A percentile compares a stretch with the other conserved stretches of the same genome.
Evolutionary conservation across 2,329 filamentous ascomycete species (phyloP).

Genomic region (Fusarium zealandicum): DNA sequence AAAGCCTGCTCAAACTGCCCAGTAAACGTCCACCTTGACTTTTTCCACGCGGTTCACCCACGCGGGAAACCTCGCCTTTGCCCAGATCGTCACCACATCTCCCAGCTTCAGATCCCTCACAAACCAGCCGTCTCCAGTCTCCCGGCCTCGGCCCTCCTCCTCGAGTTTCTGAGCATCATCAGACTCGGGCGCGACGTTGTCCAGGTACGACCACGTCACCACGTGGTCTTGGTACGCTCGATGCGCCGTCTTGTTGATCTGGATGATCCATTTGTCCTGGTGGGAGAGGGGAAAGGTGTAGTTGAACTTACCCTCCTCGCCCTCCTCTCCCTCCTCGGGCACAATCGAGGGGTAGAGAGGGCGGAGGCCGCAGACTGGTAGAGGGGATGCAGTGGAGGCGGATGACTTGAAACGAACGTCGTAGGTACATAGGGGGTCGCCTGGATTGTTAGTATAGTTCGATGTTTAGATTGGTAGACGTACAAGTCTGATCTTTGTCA

Average conservation of each 20-base stretch:
- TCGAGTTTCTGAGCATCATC: conserved; percentile 49
- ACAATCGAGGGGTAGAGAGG: conserved; percentile 46
- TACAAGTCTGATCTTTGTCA: conserved; percentile 48
- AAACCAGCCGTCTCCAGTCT: conserved; percentile 61
- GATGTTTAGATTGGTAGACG: conserved; percentile 2
- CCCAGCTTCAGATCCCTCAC: conserved; percentile 64
- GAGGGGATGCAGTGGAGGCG: conserved; percentile 27
- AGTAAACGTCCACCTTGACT: conserved; percentile 64
- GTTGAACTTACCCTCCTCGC: conserved; percentile 32
- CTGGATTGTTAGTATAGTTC: conserved; percentile 23
- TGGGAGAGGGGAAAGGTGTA: conserved; percentile 51
- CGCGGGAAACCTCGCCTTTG: conserved; percentile 60
- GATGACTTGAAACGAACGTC: conserved; percentile 40
- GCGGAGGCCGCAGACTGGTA: conserved; percentile 48
- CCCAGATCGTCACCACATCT: conserved; percentile 69
- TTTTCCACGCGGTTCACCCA: conserved; percentile 62
- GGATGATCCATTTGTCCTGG: conserved; percentile 52
- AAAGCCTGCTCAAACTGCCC: conserved; percentile 53
- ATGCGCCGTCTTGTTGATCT: conserved; percentile 54
- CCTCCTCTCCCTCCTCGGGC: neutral
- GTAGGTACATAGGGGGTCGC: conserved; percentile 42
- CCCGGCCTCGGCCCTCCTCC: conserved; percentile 56
- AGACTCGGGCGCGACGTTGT: conserved; percentile 55
- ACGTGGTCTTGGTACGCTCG: conserved; percentile 49
- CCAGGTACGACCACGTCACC: conserved; percentile 62